These are phyloP conservation scores for Colletotrichum coccodes DNA, from an alignment of 2,329 filamentous ascomycete genomes.

Conservation along the genomic window DNA sequence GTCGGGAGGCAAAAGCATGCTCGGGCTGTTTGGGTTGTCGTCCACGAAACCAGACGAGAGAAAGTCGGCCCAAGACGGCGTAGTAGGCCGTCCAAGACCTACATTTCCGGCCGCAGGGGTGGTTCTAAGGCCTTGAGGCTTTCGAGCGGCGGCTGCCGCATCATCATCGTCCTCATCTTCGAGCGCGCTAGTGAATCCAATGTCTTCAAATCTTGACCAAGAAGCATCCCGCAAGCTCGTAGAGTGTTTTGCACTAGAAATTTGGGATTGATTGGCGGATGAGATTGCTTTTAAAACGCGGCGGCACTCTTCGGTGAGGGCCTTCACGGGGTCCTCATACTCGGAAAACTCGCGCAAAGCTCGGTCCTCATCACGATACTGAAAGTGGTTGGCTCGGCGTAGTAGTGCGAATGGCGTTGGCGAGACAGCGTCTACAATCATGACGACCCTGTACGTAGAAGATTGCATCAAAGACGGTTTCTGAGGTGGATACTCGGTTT, in stretches of 20 bases:
- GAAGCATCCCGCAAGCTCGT: slow-evolving; percentile 84
- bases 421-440: slow-evolving; percentile 96
- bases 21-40: slow-evolving; percentile 70
- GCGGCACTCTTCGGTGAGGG: slow-evolving; percentile 92
- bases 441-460: slow-evolving; percentile 87
- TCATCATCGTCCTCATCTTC: slow-evolving; percentile 77
- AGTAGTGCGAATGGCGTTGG: slow-evolving; percentile 93
- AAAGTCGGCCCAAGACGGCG: slow-evolving; percentile 98
- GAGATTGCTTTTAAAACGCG: slow-evolving; percentile 91
- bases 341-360: slow-evolving; percentile 88
- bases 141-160: slow-evolving; percentile 49
- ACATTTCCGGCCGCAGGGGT: slow-evolving; percentile 74
- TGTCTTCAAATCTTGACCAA: slow-evolving; percentile 96
- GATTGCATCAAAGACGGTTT: slow-evolving; percentile 80
- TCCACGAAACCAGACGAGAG: slow-evolving; percentile 93
- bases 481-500: slow-evolving; percentile 93
- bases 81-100: slow-evolving; percentile 83
- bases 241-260: slow-evolving; percentile 75
- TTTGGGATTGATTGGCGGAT: slow-evolving; percentile 85
- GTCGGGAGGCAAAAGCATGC: slow-evolving; percentile 87
- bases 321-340: slow-evolving; percentile 88
- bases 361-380: slow-evolving; percentile 89
- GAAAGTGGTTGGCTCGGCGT: slow-evolving; percentile 91
- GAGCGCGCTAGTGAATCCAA: slow-evolving; percentile 84
- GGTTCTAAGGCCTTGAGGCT: slow-evolving; percentile 65